Evolutionary conservation across 2,329 filamentous ascomycete species (phyloP).

Genomic region (Ophiocordyceps camponoti-leonardi): DNA sequence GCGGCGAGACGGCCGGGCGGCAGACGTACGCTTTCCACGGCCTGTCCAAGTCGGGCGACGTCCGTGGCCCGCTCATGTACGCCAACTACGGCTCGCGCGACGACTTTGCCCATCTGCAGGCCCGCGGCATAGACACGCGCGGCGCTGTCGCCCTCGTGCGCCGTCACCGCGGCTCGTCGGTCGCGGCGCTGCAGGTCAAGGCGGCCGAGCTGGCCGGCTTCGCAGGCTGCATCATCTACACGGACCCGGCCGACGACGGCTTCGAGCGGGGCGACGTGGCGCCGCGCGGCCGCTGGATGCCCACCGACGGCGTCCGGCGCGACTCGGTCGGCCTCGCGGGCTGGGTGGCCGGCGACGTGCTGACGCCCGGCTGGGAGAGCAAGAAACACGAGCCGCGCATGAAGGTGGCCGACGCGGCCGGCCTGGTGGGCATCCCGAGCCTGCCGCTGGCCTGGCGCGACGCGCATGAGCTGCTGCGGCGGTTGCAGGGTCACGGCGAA

Average conservation of each 20-base stretch:
- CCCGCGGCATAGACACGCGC: constrained; percentile 54
- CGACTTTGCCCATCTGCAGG: constrained; percentile 59
- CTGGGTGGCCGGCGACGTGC: constrained; percentile 76
- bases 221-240: constrained; percentile 79
- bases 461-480: constrained; percentile 61
- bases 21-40: constrained; percentile 77
- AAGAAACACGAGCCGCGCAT: constrained; percentile 48
- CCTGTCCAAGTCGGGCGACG: constrained; percentile 72
- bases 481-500: constrained; percentile 58
- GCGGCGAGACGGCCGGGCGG: constrained; percentile 41
- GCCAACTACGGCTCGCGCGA: constrained; percentile 78
- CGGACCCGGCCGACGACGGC: constrained; percentile 72
- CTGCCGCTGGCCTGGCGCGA: constrained; percentile 82
- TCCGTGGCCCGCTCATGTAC: constrained; percentile 74
- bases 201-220: constrained; percentile 78
- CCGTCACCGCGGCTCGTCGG: constrained; percentile 57
- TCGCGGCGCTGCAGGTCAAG: constrained; percentile 70
- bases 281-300: constrained; percentile 66
- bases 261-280: constrained; percentile 56
- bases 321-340: constrained; percentile 66
- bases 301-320: constrained; percentile 65
- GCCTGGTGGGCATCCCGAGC: constrained; percentile 70
- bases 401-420: constrained; percentile 50
- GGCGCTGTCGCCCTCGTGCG: constrained; percentile 75
- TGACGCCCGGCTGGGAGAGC: constrained; percentile 77